Evolutionary conservation across 805 yeast species (phyloP).

Genomic region (Yamadazyma paraphyllophila): DNA sequence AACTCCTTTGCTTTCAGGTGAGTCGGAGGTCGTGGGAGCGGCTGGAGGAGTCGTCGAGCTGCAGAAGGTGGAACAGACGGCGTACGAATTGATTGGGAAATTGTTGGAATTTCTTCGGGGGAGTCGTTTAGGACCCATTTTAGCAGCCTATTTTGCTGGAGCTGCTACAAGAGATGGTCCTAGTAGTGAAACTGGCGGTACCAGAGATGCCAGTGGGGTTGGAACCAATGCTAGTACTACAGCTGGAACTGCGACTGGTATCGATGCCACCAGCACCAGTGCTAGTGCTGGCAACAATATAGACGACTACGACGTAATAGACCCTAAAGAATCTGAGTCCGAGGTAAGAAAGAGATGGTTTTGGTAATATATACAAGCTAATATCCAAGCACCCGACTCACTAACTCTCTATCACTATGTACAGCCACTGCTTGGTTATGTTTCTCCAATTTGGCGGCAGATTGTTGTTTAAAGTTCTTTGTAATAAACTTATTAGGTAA

Average conservation of each 20-base stretch:
- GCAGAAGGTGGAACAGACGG: slow-evolving; percentile 4
- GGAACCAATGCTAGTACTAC: background rate
- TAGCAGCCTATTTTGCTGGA: background rate
- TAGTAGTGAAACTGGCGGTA: no score
- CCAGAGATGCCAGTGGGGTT: background rate
- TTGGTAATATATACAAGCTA: slow-evolving; percentile 23
- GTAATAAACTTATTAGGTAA: slow-evolving; percentile 42
- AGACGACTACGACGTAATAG: slow-evolving; percentile 48
- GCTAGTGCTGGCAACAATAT: background rate
- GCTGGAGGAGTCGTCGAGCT: slow-evolving; percentile 6
- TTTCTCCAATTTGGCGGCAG: slow-evolving; percentile 19
- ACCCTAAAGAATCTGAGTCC: slow-evolving; percentile 15
- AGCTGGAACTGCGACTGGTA: background rate
- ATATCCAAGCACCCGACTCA: slow-evolving; percentile 29
- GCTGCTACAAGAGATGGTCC: background rate
- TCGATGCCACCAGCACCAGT: background rate
- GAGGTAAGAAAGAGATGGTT: slow-evolving; percentile 19
- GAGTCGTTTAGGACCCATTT: background rate
- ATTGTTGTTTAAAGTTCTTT: slow-evolving; percentile 22
- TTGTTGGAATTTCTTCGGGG: background rate
- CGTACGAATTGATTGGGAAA: background rate
- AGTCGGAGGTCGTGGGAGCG: slow-evolving; percentile 10
- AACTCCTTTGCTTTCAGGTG: slow-evolving; percentile 29
- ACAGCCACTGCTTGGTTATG: slow-evolving; percentile 22
- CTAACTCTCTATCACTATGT: slow-evolving; percentile 28